These are phyloP conservation scores for Botrytis medusae DNA, from an alignment of 2,329 filamentous ascomycete species.

Conservation along the genomic window DNA sequence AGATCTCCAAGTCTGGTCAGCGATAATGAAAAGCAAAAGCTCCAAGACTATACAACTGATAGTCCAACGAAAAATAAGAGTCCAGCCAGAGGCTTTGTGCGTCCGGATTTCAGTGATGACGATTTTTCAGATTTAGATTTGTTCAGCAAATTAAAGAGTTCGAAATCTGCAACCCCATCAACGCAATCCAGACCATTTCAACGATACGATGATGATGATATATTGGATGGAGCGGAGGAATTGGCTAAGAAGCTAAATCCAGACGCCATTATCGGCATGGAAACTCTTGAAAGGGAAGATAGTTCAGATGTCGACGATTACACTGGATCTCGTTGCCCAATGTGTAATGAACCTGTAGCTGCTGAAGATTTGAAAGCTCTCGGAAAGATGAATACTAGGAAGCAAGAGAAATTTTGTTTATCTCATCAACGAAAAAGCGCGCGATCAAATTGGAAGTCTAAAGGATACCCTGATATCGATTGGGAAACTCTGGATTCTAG, in stretches of 20 bases:
- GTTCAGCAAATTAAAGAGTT: neutral
- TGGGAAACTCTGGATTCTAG: conserved; percentile 64
- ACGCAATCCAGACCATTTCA: conserved; percentile 8
- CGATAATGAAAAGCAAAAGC: conserved; percentile 3
- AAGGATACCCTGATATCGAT: conserved; percentile 67
- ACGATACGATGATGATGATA: conserved; percentile 14
- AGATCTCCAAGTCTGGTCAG: conserved; percentile 17
- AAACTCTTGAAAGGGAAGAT: neutral
- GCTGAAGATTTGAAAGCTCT: conserved; percentile 54
- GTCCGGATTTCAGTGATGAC: conserved; percentile 7
- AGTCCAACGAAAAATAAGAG: neutral
- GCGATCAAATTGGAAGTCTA: conserved; percentile 42
- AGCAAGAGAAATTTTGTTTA: conserved; percentile 64
- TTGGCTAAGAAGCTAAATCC: conserved; percentile 4
- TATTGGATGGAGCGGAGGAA: conserved; percentile 10
- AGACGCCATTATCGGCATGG: neutral
- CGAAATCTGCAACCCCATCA: neutral
- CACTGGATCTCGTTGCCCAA: conserved; percentile 53
- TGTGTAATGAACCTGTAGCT: conserved; percentile 64
- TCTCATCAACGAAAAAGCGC: conserved; percentile 60
- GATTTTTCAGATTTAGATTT: conserved; percentile 8
- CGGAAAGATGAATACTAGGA: conserved; percentile 54
- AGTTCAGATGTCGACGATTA: conserved; percentile 1
- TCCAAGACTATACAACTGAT: neutral
- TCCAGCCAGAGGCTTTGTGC: conserved; percentile 2